Conservation (phyloP, 345 rosid genomes). For the Brassica incana region DNA sequence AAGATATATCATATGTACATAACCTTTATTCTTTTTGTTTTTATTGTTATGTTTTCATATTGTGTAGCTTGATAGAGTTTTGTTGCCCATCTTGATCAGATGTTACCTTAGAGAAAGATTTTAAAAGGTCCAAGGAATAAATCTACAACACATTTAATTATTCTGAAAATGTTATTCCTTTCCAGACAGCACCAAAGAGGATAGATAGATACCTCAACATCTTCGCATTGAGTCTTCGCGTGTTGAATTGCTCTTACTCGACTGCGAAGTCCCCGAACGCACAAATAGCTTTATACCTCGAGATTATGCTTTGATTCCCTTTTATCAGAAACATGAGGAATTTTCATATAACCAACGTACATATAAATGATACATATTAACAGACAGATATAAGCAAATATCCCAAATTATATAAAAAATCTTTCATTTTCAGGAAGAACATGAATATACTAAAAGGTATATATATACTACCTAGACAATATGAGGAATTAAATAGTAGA, state of each 20-base stretch:
- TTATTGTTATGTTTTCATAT: neutral
- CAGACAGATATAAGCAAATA: neutral
- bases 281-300: neutral
- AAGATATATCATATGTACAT: slow-evolving; percentile 1
- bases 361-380: neutral
- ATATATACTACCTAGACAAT: neutral
- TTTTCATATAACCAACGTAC: neutral
- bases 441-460: neutral
- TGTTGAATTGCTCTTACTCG: slow-evolving; percentile 11
- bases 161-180: slow-evolving; percentile 26
- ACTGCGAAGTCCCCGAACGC: slow-evolving; percentile 16
- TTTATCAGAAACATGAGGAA: slow-evolving; percentile 10
- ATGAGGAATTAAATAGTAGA: neutral
- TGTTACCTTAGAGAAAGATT: slow-evolving; percentile 22
- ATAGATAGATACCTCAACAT: slow-evolving; percentile 22
- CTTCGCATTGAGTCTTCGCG: slow-evolving; percentile 17
- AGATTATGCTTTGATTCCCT: slow-evolving; percentile 26
- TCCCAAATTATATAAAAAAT: neutral
- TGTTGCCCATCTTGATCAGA: slow-evolving; percentile 15
- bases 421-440: neutral
- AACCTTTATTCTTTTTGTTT: slow-evolving; percentile 31
- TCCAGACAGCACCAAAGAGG: slow-evolving; percentile 25
- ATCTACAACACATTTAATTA: slow-evolving; percentile 14
- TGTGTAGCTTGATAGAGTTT: slow-evolving; percentile 7
- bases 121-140: slow-evolving; percentile 21